Percentiles rank a stretch among this genome's conserved stretches.
Evolutionary conservation across 1,284 basidiomycete genomes (phyloP).

Genomic region (Puccinia polysora): DNA sequence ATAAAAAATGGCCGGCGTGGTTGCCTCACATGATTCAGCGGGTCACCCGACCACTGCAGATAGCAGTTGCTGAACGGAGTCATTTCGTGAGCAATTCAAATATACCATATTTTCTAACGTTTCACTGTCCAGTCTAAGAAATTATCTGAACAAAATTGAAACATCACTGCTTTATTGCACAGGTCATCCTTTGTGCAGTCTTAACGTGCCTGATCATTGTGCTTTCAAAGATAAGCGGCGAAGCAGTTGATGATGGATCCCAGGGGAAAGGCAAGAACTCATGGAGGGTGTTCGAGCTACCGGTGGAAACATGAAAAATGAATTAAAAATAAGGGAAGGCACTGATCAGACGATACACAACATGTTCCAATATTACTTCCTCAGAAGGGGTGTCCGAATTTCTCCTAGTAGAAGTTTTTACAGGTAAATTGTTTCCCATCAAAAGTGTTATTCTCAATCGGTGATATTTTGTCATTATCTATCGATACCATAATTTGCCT

Average conservation of each 20-base stretch:
- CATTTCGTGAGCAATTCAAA: too few relatives aligned
- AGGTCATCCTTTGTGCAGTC: constrained; percentile 3
- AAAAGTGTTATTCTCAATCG: too few relatives aligned
- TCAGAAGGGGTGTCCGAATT: too few relatives aligned
- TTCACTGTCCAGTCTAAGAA: too few relatives aligned
- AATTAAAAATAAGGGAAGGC: not conserved
- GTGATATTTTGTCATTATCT: too few relatives aligned
- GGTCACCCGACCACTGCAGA: not conserved
- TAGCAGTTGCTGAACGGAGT: not conserved
- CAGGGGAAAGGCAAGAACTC: not conserved
- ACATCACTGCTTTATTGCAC: not conserved
- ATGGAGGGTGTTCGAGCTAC: not conserved
- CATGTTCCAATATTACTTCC: too few relatives aligned
- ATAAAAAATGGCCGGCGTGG: not conserved
- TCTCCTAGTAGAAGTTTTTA: too few relatives aligned
- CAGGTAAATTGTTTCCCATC: too few relatives aligned
- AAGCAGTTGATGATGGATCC: not conserved
- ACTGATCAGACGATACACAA: too few relatives aligned
- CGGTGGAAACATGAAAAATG: not conserved
- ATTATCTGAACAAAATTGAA: too few relatives aligned
- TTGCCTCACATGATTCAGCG: not conserved
- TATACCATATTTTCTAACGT: too few relatives aligned
- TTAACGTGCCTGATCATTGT: not conserved
- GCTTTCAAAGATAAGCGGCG: not conserved
- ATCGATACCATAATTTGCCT: too few relatives aligned